These are phyloP conservation scores for Globisporangium viniferum DNA, from an alignment of 352 stramenopile genomes.

Conservation along the genomic window DNA sequence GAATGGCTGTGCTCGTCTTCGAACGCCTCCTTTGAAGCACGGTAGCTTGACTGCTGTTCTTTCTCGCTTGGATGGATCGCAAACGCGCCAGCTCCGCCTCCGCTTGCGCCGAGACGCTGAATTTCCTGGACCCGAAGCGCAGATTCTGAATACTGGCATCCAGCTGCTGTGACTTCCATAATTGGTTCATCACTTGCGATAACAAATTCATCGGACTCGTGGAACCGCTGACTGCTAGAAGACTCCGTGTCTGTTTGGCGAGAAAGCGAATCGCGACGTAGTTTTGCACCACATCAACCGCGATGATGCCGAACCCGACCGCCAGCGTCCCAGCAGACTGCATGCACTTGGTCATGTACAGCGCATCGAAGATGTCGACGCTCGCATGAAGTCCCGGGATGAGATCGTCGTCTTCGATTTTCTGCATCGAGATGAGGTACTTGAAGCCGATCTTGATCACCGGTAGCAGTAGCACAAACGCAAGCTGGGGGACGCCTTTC, in stretches of 20 bases:
- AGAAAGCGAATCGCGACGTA: background rate
- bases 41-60: too few species aligned
- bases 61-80: too few species aligned
- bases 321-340: background rate
- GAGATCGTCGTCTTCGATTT: background rate
- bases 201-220: background rate
- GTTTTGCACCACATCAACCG: background rate
- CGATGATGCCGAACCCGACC: background rate
- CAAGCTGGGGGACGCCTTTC: background rate
- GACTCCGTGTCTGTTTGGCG: background rate
- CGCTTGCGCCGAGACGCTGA: too few species aligned
- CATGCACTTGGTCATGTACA: conserved; percentile 28
- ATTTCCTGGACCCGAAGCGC: too few species aligned
- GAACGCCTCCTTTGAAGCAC: too few species aligned
- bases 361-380: conserved; percentile 29
- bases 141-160: too few species aligned
- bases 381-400: background rate
- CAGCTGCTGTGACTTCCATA: too few species aligned
- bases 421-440: background rate
- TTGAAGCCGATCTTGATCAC: conserved; percentile 2
- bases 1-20: too few species aligned
- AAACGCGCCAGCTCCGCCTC: too few species aligned
- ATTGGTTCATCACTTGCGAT: too few species aligned
- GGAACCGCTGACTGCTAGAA: background rate
- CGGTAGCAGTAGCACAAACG: conserved; percentile 6